These are phyloP conservation scores for Raphanus sativus DNA, from an alignment of 345 rosid genomes.

Conservation along the genomic window DNA sequence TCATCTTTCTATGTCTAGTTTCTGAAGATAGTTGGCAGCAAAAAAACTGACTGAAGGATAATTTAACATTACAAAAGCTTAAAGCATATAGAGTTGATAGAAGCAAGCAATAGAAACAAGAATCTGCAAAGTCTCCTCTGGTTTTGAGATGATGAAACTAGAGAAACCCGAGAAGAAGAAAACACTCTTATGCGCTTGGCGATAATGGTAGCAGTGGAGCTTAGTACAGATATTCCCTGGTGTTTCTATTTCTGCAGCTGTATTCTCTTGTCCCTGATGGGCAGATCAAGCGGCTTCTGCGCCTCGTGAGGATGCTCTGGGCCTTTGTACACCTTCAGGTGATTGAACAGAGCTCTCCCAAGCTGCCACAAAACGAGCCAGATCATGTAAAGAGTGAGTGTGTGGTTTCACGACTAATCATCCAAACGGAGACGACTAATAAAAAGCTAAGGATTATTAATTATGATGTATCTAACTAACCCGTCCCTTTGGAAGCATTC, in stretches of 20 bases:
- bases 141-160: constrained; percentile 29
- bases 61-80: constrained; percentile 17
- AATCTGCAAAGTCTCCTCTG: constrained; percentile 30
- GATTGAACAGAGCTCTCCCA: constrained; percentile 89
- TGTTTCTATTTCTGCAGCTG: constrained; percentile 45
- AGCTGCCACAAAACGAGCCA: constrained; percentile 55
- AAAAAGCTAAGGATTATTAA: neutral
- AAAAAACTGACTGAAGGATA: neutral
- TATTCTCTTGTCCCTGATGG: constrained; percentile 88
- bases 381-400: constrained; percentile 6
- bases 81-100: constrained; percentile 22
- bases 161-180: constrained; percentile 8
- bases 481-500: constrained; percentile 99
- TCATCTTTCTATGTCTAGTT: neutral
- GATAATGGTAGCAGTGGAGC: neutral
- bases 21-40: constrained; percentile 2
- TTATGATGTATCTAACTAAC: constrained; percentile 43
- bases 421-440: constrained; percentile 4
- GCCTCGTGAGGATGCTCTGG: constrained; percentile 95
- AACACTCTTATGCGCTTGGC: constrained; percentile 10
- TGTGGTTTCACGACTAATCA: neutral
- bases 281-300: constrained; percentile 81
- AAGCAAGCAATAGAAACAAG: constrained; percentile 26
- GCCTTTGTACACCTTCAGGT: constrained; percentile 93
- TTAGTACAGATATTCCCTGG: neutral